Evolutionary conservation across 2,329 filamentous ascomycete genomes (phyloP), one percentile per base, ranked within the genome.

Genomic region (Chrysoporthe cubensis): DNA sequence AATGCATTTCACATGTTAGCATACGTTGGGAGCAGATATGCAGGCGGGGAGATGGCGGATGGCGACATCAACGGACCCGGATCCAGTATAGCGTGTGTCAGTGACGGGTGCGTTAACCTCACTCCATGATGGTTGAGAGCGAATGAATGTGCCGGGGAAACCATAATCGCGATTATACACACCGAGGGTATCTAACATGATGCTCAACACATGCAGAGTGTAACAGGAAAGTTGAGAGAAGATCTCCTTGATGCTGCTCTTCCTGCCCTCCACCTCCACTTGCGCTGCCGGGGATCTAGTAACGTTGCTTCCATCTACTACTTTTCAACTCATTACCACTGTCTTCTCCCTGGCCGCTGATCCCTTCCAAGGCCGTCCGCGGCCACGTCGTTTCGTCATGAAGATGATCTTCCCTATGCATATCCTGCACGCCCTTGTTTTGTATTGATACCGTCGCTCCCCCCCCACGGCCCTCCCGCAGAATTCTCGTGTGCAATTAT

Each of bases 101-200:
- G 37, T 40, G 37, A 40, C 37, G 37, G 4, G 37, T 40, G 37
- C 37, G 6, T 6, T 40, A 9, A 40, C 37, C 9, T 40, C 37
- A 9, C 37, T 40, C 37, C 37, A 40, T 9, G 1, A 40, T 9
- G 37, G 37, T 43, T 14, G n/a, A 40, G 26, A n/a, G 1, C 7
- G 14, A 14, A 32, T 18, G 26, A 16, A 57, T 40, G 37, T 40
- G 37, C 37, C 37, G 37, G 18, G 16, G 11, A 5, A 50, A 46
- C 13, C 44, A 40, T 46, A 6, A 18, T 48, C 4, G 60, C 8
- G 32, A 52, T 50, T 66, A 34, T 50, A 67, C 56, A 32, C 57
- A 40, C 65, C 54, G 62, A 65, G 67, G 67, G 67, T 69, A 69
- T 69, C 67, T 67, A 67, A 65, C 61, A 65, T 64, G 62, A 64